phyloP scores from a whole-genome alignment of 495 filamentous ascomycete species.

The Penicillium ochrochloron region DNA sequence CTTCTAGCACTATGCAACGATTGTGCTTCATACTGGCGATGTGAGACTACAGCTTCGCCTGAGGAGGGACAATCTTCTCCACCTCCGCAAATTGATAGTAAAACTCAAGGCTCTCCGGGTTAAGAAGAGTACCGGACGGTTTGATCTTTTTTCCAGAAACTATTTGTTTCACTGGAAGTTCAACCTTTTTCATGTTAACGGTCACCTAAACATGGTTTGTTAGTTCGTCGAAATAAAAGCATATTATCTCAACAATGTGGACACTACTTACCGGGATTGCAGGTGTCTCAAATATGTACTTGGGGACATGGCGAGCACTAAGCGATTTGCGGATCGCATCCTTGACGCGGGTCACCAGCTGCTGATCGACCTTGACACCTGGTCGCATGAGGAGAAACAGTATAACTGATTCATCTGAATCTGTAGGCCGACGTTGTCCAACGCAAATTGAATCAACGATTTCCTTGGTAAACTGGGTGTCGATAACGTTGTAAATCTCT shows the following conservation, averaged over 20 bases:
- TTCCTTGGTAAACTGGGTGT: conserved; percentile 62
- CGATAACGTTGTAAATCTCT: conserved; percentile 77
- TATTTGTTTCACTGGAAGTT: conserved; percentile 81
- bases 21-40: not conserved
- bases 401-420: conserved; percentile 74
- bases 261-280: conserved; percentile 70
- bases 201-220: conserved; percentile 57
- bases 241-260: not conserved
- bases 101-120: conserved; percentile 72
- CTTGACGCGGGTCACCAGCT: conserved; percentile 62
- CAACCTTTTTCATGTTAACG: conserved; percentile 81
- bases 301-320: conserved; percentile 74
- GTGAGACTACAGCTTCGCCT: conserved; percentile 16
- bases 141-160: conserved; percentile 74
- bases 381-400: conserved; percentile 73
- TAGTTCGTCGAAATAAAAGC: conserved; percentile 11
- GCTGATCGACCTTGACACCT: conserved; percentile 54
- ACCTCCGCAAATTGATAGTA: conserved; percentile 81
- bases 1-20: not conserved
- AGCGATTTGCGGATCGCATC: conserved; percentile 62
- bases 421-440: conserved; percentile 68
- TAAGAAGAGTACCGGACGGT: conserved; percentile 73
- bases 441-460: conserved; percentile 74
- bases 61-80: conserved; percentile 55
- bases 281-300: conserved; percentile 74